Evolutionary conservation across 768 basidiomycete genomes (phyloP).

Genomic region (Pseudohyphozyma bogoriensis): DNA sequence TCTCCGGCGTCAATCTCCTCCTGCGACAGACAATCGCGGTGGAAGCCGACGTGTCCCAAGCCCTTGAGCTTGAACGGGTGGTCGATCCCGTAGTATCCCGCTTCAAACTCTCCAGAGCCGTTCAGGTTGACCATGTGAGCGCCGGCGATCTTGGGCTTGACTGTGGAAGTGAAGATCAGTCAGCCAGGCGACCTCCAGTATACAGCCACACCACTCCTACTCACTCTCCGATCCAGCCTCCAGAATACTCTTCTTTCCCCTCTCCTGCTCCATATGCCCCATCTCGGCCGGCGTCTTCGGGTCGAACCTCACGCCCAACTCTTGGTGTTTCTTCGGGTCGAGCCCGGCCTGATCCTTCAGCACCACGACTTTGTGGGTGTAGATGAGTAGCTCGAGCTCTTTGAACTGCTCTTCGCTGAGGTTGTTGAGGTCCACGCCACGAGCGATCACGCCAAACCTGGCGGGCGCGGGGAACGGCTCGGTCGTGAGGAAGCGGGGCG

Average conservation of each 20-base stretch:
- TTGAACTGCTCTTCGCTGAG: conserved; percentile 2
- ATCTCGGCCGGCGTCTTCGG: conserved; percentile 2
- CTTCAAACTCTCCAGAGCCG: background rate
- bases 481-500: background rate
- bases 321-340: background rate
- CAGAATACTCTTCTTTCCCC: too few relatives aligned
- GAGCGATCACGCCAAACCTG: background rate
- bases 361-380: conserved; percentile 2
- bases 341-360: conserved; percentile 1
- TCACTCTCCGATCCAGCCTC: too few relatives aligned
- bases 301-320: background rate
- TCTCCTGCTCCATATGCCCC: background rate
- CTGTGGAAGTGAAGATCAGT: too few relatives aligned
- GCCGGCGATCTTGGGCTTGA: background rate
- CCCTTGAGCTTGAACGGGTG: background rate
- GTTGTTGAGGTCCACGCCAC: background rate
- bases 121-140: conserved; percentile 1
- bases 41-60: background rate
- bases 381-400: background rate
- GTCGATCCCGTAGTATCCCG: background rate
- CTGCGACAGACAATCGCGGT: background rate
- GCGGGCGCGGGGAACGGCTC: background rate
- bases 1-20: background rate
- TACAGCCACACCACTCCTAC: too few relatives aligned
- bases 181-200: too few relatives aligned